Conservation (phyloP, 2,329 filamentous ascomycete genomes). For the Curvularia hawaiiensis region DNA sequence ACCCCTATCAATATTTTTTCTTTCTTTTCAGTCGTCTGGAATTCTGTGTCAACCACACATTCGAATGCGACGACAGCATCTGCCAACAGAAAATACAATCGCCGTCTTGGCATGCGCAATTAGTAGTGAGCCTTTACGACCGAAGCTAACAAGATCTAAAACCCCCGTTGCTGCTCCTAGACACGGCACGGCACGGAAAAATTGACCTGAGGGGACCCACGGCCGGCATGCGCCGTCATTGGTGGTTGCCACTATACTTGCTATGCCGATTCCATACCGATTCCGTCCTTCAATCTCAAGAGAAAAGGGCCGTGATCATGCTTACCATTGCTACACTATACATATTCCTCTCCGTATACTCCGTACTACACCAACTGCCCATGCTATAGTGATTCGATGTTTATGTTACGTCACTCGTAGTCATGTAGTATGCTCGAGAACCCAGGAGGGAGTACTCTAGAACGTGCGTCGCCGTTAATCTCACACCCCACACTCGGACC, state of each 20-base stretch:
- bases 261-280: neutral
- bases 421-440: neutral
- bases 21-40: too few species aligned
- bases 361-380: neutral
- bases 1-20: too few species aligned
- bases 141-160: conserved; percentile 6
- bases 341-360: neutral
- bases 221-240: neutral
- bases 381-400: too few species aligned
- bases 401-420: neutral
- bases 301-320: neutral
- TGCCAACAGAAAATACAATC: neutral
- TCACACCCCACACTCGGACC: neutral
- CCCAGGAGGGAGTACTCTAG: neutral
- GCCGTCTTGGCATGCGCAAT: neutral
- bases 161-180: neutral
- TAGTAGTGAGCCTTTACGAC: neutral
- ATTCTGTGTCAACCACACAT: neutral
- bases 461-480: neutral
- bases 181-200: conserved; percentile 4
- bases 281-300: neutral
- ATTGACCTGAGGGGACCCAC: neutral
- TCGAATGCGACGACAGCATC: neutral
- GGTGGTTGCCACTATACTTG: neutral
- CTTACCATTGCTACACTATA: neutral